Conservation (phyloP, 2,329 filamentous ascomycete genomes). For the Penicillium sp. region DNA sequence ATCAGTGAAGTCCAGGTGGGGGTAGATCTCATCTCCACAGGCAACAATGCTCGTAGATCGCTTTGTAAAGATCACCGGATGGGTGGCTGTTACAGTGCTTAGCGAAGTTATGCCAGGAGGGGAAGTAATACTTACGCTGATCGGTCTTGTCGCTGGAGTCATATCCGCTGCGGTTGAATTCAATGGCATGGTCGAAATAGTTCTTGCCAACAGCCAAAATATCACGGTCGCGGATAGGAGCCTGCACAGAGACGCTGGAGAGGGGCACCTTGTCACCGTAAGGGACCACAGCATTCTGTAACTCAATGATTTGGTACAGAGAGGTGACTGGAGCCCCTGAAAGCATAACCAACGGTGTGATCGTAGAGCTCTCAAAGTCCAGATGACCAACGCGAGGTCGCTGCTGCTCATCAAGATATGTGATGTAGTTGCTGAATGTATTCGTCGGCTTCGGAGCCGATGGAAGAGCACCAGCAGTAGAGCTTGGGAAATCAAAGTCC, state of each 20-base stretch:
- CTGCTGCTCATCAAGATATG: background rate
- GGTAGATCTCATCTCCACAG: background rate
- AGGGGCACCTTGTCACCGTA: background rate
- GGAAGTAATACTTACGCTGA: background rate
- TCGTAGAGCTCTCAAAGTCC: background rate
- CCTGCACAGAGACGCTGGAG: background rate
- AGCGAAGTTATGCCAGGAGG: background rate
- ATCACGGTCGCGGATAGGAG: conserved; percentile 10
- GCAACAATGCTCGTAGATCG: background rate
- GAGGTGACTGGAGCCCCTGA: background rate
- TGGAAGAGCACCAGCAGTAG: background rate
- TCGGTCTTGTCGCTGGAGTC: conserved; percentile 48
- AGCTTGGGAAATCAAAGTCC: background rate
- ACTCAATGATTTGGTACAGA: background rate
- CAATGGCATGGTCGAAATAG: conserved; percentile 51
- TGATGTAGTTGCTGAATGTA: background rate
- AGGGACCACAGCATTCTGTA: background rate
- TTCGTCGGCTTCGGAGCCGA: background rate
- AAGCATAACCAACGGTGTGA: background rate
- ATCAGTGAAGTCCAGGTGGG: background rate
- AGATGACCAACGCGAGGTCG: background rate
- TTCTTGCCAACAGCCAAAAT: conserved; percentile 39
- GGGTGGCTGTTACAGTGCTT: background rate
- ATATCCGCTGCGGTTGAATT: conserved; percentile 52
- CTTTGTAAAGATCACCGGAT: background rate